Percentiles rank a stretch among this genome's conserved stretches.
Evolutionary conservation across 192 early-diverging fungal genomes (phyloP).

Genomic region (Geranomyces michiganensis): DNA sequence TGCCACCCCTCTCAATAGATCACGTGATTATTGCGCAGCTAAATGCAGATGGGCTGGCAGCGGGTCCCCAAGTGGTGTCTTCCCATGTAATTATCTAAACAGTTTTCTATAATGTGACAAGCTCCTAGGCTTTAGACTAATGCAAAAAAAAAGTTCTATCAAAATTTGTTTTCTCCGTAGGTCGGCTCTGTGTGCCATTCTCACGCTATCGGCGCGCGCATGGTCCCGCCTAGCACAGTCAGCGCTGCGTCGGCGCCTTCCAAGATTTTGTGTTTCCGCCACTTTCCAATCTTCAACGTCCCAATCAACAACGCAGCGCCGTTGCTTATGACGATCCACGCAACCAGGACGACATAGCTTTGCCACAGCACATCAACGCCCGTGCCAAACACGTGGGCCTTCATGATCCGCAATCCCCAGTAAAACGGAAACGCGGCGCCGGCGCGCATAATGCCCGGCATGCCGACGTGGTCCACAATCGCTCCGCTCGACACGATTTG

Average conservation of each 20-base stretch:
- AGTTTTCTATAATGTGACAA: too few relatives aligned
- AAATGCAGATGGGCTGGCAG: too few relatives aligned
- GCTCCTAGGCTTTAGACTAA: too few relatives aligned
- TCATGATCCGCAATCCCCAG: conserved; percentile 16
- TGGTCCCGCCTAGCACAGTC: conserved; percentile 21
- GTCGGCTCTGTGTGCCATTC: too few relatives aligned
- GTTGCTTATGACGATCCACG: background rate
- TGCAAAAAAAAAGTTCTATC: too few relatives aligned
- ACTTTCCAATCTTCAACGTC: conserved; percentile 2
- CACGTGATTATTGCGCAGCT: too few relatives aligned
- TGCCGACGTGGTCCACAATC: conserved; percentile 13
- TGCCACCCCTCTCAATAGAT: too few relatives aligned
- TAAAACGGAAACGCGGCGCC: conserved; percentile 29
- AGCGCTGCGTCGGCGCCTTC: conserved; percentile 4
- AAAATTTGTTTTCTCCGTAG: too few relatives aligned
- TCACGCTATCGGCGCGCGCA: conserved; percentile 3
- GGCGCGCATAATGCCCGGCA: conserved; percentile 23
- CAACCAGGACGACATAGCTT: conserved; percentile 15
- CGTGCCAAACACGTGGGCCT: conserved; percentile 9
- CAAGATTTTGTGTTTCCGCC: conserved; percentile 8
- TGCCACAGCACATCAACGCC: background rate
- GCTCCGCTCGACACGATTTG: conserved; percentile 12
- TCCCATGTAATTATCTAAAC: too few relatives aligned
- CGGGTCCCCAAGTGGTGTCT: too few relatives aligned
- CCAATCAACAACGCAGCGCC: conserved; percentile 1